Evolutionary conservation across 139 green algal genomes (phyloP).

Genomic region (Micromonas pusilla): DNA sequence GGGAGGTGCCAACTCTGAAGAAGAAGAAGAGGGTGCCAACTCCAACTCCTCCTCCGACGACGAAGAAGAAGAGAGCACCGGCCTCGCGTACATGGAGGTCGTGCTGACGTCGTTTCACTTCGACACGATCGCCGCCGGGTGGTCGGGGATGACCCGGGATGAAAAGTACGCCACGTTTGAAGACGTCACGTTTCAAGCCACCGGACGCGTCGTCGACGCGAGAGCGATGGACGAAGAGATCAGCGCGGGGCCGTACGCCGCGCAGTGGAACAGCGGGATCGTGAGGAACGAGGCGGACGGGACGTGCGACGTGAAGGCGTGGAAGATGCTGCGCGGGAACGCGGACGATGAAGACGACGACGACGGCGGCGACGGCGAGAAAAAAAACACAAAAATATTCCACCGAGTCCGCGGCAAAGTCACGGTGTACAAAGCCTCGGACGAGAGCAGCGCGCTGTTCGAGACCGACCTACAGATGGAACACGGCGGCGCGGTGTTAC

Average conservation of each 20-base stretch:
- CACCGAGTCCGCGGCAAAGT: background rate
- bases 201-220: background rate
- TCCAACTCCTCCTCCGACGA: background rate
- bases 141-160: background rate
- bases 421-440: background rate
- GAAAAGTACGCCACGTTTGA: constrained; percentile 20
- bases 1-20: background rate
- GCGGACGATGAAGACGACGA: background rate
- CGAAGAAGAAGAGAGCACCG: background rate
- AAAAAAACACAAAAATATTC: background rate
- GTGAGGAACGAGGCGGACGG: background rate
- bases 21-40: no score
- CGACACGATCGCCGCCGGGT: background rate
- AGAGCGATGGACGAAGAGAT: constrained; percentile 13
- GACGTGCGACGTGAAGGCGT: background rate
- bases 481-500: background rate
- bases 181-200: background rate
- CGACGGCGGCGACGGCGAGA: background rate
- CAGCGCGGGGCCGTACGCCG: constrained; percentile 3
- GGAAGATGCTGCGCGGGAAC: constrained; percentile 1
- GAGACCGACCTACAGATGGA: background rate
- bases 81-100: constrained; percentile 10
- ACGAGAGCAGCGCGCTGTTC: constrained; percentile 4
- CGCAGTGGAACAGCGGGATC: constrained; percentile 17
- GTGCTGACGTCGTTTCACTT: constrained; percentile 2